These are phyloP conservation scores for Lentinula sp. DNA, from an alignment of 768 basidiomycete genomes.

Conservation along the genomic window DNA sequence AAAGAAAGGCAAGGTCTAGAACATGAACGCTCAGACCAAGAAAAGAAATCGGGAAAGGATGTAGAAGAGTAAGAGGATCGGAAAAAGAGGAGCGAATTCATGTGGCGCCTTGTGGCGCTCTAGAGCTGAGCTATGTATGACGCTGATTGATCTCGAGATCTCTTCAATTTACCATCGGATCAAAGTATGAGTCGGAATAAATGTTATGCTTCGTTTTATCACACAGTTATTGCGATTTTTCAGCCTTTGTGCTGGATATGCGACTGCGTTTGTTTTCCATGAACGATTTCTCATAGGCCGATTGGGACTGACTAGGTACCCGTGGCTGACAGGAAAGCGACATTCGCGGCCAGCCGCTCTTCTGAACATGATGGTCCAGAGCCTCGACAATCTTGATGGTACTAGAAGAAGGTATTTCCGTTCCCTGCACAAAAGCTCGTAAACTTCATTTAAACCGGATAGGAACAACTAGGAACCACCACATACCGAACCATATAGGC, in stretches of 20 bases:
- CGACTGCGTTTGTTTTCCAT: neutral
- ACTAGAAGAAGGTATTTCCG: neutral
- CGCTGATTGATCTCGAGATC: neutral
- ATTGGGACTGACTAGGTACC: neutral
- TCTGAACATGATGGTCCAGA: neutral
- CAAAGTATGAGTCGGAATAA: neutral
- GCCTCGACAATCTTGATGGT: neutral
- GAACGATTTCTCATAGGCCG: neutral
- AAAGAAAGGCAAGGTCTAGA: neutral
- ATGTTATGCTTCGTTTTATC: neutral
- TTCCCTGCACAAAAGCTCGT: neutral
- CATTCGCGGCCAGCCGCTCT: neutral
- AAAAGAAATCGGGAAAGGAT: neutral
- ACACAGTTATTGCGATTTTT: neutral
- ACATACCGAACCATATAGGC: neutral
- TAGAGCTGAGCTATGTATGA: neutral
- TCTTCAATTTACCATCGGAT: neutral
- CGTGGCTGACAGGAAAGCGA: neutral
- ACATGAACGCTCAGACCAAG: neutral
- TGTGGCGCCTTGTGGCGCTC: conserved; percentile 2
- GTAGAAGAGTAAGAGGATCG: neutral
- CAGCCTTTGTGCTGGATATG: neutral
- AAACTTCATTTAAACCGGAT: neutral
- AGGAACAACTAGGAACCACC: neutral
- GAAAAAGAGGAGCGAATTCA: neutral